A percentile compares a stretch with the other conserved stretches of the same genome.
phyloP scores from a whole-genome alignment of 2,329 filamentous ascomycete species.

The Monilinia fructigena region DNA sequence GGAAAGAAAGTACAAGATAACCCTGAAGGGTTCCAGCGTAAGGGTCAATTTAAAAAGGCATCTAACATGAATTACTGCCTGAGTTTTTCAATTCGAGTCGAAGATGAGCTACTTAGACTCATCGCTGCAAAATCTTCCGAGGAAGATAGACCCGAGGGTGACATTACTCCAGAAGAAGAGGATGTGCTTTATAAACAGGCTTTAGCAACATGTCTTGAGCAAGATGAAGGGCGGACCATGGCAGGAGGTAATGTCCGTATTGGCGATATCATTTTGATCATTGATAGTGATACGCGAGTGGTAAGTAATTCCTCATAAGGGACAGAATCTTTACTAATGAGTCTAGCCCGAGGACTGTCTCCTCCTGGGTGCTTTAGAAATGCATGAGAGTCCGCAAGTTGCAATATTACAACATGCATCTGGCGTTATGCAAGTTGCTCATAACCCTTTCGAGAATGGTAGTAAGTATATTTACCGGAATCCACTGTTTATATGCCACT shows the following conservation, averaged over 20 bases:
- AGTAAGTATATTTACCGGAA: conserved; percentile 30
- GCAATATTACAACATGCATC: conserved; percentile 71
- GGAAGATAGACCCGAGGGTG: conserved; percentile 17
- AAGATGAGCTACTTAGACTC: conserved; percentile 48
- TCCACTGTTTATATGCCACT: background rate
- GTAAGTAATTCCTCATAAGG: conserved; percentile 1
- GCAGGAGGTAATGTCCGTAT: conserved; percentile 60
- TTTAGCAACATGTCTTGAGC: conserved; percentile 51
- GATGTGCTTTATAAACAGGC: conserved; percentile 49
- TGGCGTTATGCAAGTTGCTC: conserved; percentile 73
- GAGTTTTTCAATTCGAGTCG: conserved; percentile 34
- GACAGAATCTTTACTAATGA: background rate
- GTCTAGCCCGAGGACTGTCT: conserved; percentile 30
- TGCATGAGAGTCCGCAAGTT: conserved; percentile 67
- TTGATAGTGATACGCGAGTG: conserved; percentile 67
- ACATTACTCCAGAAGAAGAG: conserved; percentile 42
- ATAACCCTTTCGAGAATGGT: conserved; percentile 71
- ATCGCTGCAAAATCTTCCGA: conserved; percentile 17
- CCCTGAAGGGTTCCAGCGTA: conserved; percentile 47
- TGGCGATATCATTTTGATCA: conserved; percentile 63
- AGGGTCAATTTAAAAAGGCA: conserved; percentile 70
- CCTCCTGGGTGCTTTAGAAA: conserved; percentile 56
- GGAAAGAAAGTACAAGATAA: conserved; percentile 23
- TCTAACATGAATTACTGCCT: conserved; percentile 72
- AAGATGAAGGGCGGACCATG: conserved; percentile 53